phyloP scores from a whole-genome alignment of 306 rosid species.

The Glycine latifolia region DNA sequence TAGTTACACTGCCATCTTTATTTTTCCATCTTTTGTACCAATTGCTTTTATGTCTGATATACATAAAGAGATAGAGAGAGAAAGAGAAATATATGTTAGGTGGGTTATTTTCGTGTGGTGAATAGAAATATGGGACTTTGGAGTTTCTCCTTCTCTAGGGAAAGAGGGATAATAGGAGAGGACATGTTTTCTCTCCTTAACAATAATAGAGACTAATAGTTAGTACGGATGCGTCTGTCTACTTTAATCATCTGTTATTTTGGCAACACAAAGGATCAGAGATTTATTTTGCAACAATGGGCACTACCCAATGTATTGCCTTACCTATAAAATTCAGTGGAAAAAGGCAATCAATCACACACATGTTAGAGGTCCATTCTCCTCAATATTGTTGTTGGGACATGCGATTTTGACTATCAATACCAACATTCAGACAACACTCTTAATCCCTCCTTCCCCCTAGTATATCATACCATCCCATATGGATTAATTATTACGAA shows the following conservation, averaged over 20 bases:
- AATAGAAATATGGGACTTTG: constrained; percentile 47
- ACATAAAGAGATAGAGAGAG: constrained; percentile 36
- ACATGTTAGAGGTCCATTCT: constrained; percentile 38
- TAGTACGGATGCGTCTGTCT: constrained; percentile 42
- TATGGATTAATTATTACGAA: neutral
- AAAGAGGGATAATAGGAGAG: constrained; percentile 38
- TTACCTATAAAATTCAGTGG: constrained; percentile 44
- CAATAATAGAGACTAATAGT: constrained; percentile 60
- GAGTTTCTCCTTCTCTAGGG: constrained; percentile 59
- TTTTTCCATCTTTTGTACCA: constrained; percentile 63
- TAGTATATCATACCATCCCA: neutral
- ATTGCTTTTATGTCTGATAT: constrained; percentile 55
- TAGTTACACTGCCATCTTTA: constrained; percentile 67
- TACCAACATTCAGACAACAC: constrained; percentile 27
- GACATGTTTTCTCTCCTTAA: constrained; percentile 51
- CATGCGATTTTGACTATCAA: neutral
- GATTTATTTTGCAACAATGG: constrained; percentile 48
- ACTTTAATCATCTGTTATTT: constrained; percentile 60
- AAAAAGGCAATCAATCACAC: constrained; percentile 38
- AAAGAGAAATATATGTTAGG: constrained; percentile 37
- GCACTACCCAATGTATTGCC: constrained; percentile 47
- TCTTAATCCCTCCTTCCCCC: neutral
- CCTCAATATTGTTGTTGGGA: neutral
- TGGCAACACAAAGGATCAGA: constrained; percentile 61
- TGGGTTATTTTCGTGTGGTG: constrained; percentile 45